phyloP scores from a whole-genome alignment of 2,329 filamentous ascomycete genomes.

The Pseudogymnoascus pannorum region DNA sequence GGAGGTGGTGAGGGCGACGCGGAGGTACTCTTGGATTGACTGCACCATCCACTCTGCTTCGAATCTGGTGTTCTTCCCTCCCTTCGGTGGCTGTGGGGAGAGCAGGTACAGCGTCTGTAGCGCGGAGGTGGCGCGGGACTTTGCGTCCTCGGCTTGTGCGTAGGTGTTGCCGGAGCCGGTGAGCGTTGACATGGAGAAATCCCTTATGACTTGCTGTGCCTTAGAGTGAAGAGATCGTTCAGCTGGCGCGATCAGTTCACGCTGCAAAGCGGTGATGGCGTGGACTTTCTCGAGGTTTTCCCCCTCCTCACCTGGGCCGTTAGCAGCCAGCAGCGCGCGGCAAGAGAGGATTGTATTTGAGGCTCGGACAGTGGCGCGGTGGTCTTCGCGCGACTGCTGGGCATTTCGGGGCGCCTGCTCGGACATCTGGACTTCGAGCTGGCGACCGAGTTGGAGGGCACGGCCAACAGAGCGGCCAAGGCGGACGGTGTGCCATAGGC shows the following conservation, averaged over 20 bases:
- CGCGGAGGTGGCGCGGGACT: slow-evolving; percentile 65
- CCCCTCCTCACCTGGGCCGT: slow-evolving; percentile 65
- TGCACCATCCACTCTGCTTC: slow-evolving; percentile 66
- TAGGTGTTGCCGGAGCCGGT: slow-evolving; percentile 44
- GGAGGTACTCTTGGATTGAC: slow-evolving; percentile 73
- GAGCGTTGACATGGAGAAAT: slow-evolving; percentile 67
- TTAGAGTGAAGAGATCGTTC: slow-evolving; percentile 67
- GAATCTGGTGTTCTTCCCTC: slow-evolving; percentile 44
- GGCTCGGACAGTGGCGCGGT: slow-evolving; percentile 73
- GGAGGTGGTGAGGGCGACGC: slow-evolving; percentile 71
- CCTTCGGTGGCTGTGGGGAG: slow-evolving; percentile 54
- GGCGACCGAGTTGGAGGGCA: slow-evolving; percentile 72
- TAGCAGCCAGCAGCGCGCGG: slow-evolving; percentile 62
- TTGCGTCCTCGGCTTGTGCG: slow-evolving; percentile 64
- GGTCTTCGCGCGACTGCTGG: slow-evolving; percentile 59
- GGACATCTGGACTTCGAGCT: slow-evolving; percentile 77
- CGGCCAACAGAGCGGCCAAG: slow-evolving; percentile 70
- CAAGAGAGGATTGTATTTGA: slow-evolving; percentile 71
- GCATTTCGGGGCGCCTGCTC: slow-evolving; percentile 48
- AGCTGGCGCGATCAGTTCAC: slow-evolving; percentile 60
- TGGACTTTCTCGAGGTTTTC: slow-evolving; percentile 68
- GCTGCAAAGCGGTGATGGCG: slow-evolving; percentile 62
- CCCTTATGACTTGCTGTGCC: slow-evolving; percentile 71
- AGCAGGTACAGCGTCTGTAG: slow-evolving; percentile 72
- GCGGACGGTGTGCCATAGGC: slow-evolving; percentile 72